A percentile compares a stretch with the other conserved stretches of the same genome.
Evolutionary conservation across 768 basidiomycete species (phyloP).

Genomic region (Termitomyces sp.): DNA sequence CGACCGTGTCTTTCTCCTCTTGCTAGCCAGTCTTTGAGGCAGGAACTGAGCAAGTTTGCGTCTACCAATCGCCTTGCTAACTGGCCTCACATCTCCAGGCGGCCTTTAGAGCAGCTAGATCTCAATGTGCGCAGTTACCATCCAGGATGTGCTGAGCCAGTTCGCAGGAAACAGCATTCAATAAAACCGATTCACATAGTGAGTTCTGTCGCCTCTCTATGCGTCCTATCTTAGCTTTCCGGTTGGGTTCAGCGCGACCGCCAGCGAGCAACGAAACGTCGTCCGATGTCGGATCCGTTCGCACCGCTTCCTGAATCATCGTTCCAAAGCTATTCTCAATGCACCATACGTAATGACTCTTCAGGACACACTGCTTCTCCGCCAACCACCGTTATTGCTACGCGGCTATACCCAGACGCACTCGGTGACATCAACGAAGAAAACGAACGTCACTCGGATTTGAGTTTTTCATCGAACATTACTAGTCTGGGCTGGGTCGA

Average conservation of each 20-base stretch:
- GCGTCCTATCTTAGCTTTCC: not conserved
- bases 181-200: not conserved
- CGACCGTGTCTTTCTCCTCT: slow-evolving; percentile 20
- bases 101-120: slow-evolving; percentile 8
- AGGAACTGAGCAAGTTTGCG: slow-evolving; percentile 13
- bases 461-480: slow-evolving; percentile 6
- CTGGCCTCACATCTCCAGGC: slow-evolving; percentile 7
- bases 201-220: not conserved
- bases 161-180: not conserved
- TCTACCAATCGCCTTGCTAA: slow-evolving; percentile 7
- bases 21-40: slow-evolving; percentile 24
- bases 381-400: not conserved
- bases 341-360: not conserved
- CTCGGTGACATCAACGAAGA: slow-evolving; percentile 10
- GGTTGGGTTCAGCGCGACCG: not conserved
- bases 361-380: not conserved
- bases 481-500: slow-evolving; percentile 5
- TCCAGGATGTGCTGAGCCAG: not conserved
- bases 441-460: not conserved
- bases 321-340: not conserved
- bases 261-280: not conserved
- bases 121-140: slow-evolving; percentile 5
- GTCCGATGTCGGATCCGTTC: not conserved
- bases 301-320: not conserved
- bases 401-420: not conserved